A percentile compares a stretch with the other conserved stretches of the same genome.
These are phyloP conservation scores for Solanum neorickii DNA, from an alignment of 257 asterid genomes.

Conservation along the genomic window DNA sequence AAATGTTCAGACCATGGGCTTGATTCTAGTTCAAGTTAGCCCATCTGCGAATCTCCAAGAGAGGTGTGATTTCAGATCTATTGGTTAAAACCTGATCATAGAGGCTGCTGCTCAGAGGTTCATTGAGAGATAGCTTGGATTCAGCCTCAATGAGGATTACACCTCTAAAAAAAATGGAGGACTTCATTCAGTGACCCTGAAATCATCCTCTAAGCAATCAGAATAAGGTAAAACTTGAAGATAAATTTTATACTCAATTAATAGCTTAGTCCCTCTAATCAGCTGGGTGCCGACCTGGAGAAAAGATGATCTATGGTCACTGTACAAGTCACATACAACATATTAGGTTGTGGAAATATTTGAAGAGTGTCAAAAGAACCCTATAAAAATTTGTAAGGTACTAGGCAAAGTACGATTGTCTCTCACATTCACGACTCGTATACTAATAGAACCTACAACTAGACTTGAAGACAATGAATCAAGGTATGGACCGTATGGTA, in stretches of 20 bases:
- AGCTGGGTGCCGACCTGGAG: not conserved
- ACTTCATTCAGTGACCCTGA: too few relatives aligned
- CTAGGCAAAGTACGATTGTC: not conserved
- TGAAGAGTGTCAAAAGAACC: not conserved
- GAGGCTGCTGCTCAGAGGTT: too few relatives aligned
- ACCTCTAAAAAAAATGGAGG: too few relatives aligned
- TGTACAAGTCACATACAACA: not conserved
- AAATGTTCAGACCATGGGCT: too few relatives aligned
- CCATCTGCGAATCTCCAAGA: too few relatives aligned
- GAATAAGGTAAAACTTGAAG: not conserved
- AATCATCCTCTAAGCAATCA: not conserved
- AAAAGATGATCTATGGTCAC: not conserved
- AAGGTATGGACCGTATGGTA: not conserved
- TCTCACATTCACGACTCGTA: not conserved
- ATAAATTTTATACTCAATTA: not conserved
- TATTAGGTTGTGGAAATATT: not conserved
- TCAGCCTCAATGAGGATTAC: too few relatives aligned
- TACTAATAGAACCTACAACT: not conserved
- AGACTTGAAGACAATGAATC: not conserved
- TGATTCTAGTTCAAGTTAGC: too few relatives aligned
- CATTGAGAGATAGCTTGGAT: too few relatives aligned
- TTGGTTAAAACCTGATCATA: too few relatives aligned
- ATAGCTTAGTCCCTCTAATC: not conserved
- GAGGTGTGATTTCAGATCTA: too few relatives aligned
- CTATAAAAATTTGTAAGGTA: too few relatives aligned